Base-by-base conservation (phyloP, 2,329 filamentous ascomycete species). In the Plenodomus tracheiphilus region DNA sequence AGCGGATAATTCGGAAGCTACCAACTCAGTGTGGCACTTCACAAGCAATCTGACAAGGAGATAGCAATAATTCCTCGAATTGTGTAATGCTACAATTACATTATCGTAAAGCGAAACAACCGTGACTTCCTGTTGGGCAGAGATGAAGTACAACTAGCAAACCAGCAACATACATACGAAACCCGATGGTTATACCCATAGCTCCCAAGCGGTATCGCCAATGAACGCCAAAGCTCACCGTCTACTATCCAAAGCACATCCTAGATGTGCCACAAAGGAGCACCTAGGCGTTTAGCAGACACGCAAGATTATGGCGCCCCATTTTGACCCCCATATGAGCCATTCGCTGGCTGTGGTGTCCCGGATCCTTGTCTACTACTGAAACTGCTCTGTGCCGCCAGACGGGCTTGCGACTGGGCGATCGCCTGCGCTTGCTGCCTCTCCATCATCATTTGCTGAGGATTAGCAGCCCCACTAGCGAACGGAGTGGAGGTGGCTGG, bases 381-480 rank as follows among this genome's bases (percentile, higher is more conserved):
- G 41, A 71, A 68, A 50, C 62, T 69, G 21, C 62, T 70, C 39
- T 71, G 68, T 28, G 69, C 68, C 15, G 69, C 66, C 16, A 72
- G 51, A 8, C 69, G 64, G 7, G 70, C 70, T 54, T 71, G 69
- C 20, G 68, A 63, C 41, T 73, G 70, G 10, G 63, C 58, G 5
- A 55, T 63, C 21, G 54, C 54, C 51, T 68, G 67, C 16, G 58
- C 62, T 45, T 68, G 67, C 41, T 71, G 66, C 32, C 66, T 56
- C n/a, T 70, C 66, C 25, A 70, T 46, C 51, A 72, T 66, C 56
- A 66, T 64, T 48, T 72, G 66, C 45, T 71, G 64, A 34, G 69
- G 62, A 47, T 68, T 69, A 46, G 57, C 36, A 9, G 53, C 38
- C 30, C 63, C 43, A 16, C 56, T 54, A 22, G 46, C 58, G 41